Evolutionary conservation across 495 filamentous ascomycete genomes (phyloP), one percentile per base, ranked within the genome.

Genomic region (Penicillium taxi): DNA sequence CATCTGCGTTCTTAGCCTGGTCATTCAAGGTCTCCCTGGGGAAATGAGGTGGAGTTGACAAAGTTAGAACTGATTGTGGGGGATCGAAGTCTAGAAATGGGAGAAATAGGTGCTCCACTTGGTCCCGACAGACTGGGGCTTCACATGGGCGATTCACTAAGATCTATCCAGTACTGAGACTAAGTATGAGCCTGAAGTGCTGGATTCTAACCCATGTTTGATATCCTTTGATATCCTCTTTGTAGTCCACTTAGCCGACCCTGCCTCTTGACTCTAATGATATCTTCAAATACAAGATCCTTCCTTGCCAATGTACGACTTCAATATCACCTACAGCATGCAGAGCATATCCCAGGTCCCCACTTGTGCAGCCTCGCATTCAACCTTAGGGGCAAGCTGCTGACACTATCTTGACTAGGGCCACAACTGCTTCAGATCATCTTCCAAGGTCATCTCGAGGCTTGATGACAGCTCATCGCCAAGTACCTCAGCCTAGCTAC

Each of bases 261-360:
- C 30, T 19, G n/a, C 3, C 18, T 2, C 28, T 30, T 30, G 16
- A 32, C 11, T 33, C 14, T 9, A 38, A 38, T 28, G 5, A 34
- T 26, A 25, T 47, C 39, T 27, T 24, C 23, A 7, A 26, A 21
- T 34, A 38, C 17, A 15, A 23, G 26, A 23, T 12, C 12, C n/a
- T 47, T 40, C 32, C 40, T 35, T 50, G 47, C 26, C 27, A 22
- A 41, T 41, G 48, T 52, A 45, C 42, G 48, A 45, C 50, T 38
- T 30, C 13, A 36, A 25, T 37, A 54, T 48, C 32, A 46, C 40
- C 29, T 40, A 48, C 41, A 48, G 41, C 30, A 42, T 37, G 44
- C 42, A 45, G 41, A 44, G 26, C 48, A 52, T 46, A 12, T 41
- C n/a, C 35, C 25, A 38, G 35, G 26, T 26, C 23, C 16, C 36